Evolutionary conservation across 2,329 filamentous ascomycete genomes (phyloP).

Genomic region (Penicillium oxalicum): DNA sequence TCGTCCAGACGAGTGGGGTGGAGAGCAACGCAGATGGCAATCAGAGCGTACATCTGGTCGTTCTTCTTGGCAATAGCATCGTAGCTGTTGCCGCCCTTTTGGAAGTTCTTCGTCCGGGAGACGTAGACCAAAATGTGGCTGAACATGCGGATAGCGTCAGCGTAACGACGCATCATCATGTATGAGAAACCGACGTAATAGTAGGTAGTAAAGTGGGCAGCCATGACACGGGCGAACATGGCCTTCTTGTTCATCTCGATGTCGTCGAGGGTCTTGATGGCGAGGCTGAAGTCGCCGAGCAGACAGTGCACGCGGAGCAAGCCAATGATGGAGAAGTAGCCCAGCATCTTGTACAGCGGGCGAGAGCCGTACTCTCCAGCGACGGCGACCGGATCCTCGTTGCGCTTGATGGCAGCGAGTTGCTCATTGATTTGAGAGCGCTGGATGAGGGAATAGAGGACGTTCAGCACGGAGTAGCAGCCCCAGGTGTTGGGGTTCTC

Average conservation of each 20-base stretch:
- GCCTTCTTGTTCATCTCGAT: slow-evolving; percentile 99
- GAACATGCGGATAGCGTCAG: slow-evolving; percentile 99
- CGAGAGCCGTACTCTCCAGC: slow-evolving; percentile 93
- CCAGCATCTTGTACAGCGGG: slow-evolving; percentile 94
- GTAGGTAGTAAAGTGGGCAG: slow-evolving; percentile 98
- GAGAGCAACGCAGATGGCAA: slow-evolving; percentile 98
- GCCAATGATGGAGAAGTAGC: slow-evolving; percentile 98
- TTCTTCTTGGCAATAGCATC: slow-evolving; percentile 99
- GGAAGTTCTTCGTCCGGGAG: slow-evolving; percentile 98
- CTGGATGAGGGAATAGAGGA: slow-evolving; percentile 98
- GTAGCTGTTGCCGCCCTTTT: slow-evolving; percentile 85
- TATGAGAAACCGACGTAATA: slow-evolving; percentile 99
- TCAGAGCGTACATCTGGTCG: slow-evolving; percentile 98
- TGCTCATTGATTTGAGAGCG: slow-evolving; percentile 97
- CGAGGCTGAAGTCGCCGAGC: slow-evolving; percentile 94
- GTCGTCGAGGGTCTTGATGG: slow-evolving; percentile 96
- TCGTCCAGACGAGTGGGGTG: slow-evolving; percentile 95
- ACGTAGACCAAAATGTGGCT: slow-evolving; percentile 99
- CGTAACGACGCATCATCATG: slow-evolving; percentile 99
- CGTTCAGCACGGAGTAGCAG: slow-evolving; percentile 98
- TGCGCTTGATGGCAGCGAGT: slow-evolving; percentile 86
- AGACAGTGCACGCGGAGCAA: slow-evolving; percentile 93
- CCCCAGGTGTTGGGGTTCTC: slow-evolving; percentile 99
- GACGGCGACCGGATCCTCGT: slow-evolving; percentile 79
- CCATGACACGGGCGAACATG: slow-evolving; percentile 99